A percentile compares a stretch with the other conserved stretches of the same genome.
These are phyloP conservation scores for Glycyrrhiza uralensis DNA, from an alignment of 306 rosid genomes.

Conservation along the genomic window DNA sequence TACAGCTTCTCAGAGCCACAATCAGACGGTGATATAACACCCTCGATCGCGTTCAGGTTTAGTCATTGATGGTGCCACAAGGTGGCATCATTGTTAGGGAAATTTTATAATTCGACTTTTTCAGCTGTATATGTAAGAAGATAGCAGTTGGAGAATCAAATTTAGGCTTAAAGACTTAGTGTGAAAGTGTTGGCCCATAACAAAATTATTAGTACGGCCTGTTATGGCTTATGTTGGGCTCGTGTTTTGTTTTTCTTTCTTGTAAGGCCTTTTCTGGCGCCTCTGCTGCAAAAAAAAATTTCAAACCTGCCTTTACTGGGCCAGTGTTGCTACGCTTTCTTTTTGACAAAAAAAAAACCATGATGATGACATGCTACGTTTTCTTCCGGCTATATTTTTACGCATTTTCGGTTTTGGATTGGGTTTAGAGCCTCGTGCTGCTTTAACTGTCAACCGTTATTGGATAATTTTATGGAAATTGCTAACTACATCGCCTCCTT, in stretches of 20 bases:
- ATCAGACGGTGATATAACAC: conserved; percentile 40
- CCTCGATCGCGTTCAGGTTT: conserved; percentile 38
- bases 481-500: too few species aligned
- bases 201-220: not conserved
- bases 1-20: conserved; percentile 43
- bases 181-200: not conserved
- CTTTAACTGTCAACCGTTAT: too few species aligned
- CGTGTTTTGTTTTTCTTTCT: not conserved
- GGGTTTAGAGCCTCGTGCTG: too few species aligned
- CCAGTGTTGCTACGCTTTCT: conserved; percentile 3
- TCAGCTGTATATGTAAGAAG: not conserved
- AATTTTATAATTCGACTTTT: not conserved
- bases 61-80: not conserved
- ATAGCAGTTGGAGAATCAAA: conserved; percentile 18
- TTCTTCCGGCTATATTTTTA: too few species aligned
- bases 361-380: too few species aligned
- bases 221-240: not conserved
- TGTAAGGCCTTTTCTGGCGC: not conserved
- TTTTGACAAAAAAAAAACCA: too few species aligned
- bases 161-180: not conserved
- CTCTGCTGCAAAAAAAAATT: conserved; percentile 1
- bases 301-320: conserved; percentile 14
- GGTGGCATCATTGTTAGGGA: conserved; percentile 31
- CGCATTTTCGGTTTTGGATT: too few species aligned
- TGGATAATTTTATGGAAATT: too few species aligned